A percentile compares a stretch with the other conserved stretches of the same genome.
These are phyloP conservation scores for Fusarium graminum DNA, from an alignment of 2,329 filamentous ascomycete genomes.

Conservation along the genomic window DNA sequence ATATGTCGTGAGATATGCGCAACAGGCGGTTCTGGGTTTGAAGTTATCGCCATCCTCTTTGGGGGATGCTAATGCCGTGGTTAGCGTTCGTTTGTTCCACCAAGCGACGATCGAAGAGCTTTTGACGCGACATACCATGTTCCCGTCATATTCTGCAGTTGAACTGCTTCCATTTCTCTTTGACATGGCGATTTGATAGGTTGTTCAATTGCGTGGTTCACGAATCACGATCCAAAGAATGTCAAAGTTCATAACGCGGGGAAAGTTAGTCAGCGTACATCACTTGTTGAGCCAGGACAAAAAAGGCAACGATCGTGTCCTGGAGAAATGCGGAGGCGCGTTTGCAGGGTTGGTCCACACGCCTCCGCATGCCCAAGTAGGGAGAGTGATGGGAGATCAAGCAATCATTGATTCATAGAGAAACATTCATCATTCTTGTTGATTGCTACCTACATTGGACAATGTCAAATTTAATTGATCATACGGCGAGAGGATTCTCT, in stretches of 20 bases:
- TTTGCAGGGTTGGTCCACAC: constrained; percentile 19
- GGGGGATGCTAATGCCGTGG: constrained; percentile 7
- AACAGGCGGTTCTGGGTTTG: constrained; percentile 59
- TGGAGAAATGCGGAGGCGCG: constrained; percentile 21
- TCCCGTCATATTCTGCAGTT: not conserved
- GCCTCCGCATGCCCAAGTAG: not conserved
- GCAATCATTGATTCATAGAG: not conserved
- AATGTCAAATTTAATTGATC: too few relatives aligned
- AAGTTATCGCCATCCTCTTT: constrained; percentile 56
- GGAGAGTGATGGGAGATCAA: not conserved
- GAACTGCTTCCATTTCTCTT: constrained; percentile 19
- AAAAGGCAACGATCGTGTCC: not conserved
- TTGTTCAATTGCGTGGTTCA: not conserved
- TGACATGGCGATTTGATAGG: constrained; percentile 6
- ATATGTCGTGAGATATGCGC: constrained; percentile 56
- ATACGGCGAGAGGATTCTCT: too few relatives aligned
- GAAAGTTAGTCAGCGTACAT: constrained; percentile 17
- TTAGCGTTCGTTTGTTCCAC: not conserved
- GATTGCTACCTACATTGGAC: too few relatives aligned
- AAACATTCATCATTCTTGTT: not conserved
- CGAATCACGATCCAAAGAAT: not conserved
- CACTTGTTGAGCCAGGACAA: not conserved
- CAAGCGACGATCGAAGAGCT: not conserved
- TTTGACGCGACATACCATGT: not conserved
- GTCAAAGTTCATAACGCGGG: constrained; percentile 24